These are phyloP conservation scores for Penicillium freii DNA, from an alignment of 2,329 filamentous ascomycete species.

Conservation along the genomic window DNA sequence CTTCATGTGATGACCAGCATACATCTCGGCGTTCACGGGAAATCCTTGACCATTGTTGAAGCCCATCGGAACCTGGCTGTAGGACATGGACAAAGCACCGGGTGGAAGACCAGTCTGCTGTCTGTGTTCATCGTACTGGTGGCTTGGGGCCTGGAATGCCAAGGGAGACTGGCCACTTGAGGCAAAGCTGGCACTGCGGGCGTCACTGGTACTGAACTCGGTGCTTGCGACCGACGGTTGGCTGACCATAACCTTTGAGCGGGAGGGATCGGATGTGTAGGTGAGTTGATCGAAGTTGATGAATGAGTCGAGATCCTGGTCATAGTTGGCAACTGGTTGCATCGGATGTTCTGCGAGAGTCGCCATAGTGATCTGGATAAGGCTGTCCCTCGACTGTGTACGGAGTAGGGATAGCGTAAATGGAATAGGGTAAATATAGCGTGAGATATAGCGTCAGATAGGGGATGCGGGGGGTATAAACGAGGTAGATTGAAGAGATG, in stretches of 20 bases:
- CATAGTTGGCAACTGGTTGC: constrained; percentile 37
- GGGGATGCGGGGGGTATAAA: not conserved
- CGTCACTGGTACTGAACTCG: constrained; percentile 34
- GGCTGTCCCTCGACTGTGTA: not conserved
- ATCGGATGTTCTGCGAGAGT: constrained; percentile 38
- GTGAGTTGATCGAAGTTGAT: constrained; percentile 48
- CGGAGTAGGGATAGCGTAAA: not conserved
- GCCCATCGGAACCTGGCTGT: constrained; percentile 59
- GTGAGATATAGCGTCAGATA: not conserved
- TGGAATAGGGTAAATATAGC: not conserved
- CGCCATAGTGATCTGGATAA: constrained; percentile 28
- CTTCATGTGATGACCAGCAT: constrained; percentile 48
- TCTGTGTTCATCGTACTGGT: constrained; percentile 92
- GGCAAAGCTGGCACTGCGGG: constrained; percentile 36
- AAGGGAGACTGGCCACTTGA: constrained; percentile 49
- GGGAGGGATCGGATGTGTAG: constrained; percentile 40
- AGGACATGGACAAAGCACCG: constrained; percentile 74
- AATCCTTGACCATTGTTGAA: constrained; percentile 40
- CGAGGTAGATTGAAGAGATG: constrained; percentile 5
- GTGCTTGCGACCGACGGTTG: constrained; percentile 40
- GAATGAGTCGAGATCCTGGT: constrained; percentile 48
- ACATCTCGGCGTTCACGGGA: constrained; percentile 59
- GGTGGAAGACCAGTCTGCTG: constrained; percentile 92
- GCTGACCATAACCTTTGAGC: constrained; percentile 37
- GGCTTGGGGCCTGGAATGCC: constrained; percentile 74